Percentiles rank a stretch among this genome's conserved stretches.
Evolutionary conservation across 768 basidiomycete species (phyloP).

Genomic region (Roridomyces roridus): DNA sequence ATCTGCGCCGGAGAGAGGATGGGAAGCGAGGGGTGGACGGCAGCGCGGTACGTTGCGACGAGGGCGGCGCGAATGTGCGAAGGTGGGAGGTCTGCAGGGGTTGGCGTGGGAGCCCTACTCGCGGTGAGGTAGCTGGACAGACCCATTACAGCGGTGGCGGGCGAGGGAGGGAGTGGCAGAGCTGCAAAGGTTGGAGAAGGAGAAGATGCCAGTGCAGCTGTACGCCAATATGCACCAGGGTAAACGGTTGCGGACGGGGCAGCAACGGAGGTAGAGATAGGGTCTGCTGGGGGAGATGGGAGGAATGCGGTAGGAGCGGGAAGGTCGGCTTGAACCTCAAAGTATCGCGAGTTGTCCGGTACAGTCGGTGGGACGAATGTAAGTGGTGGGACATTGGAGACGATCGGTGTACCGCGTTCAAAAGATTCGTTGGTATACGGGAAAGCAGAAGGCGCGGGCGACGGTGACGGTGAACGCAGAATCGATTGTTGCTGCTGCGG

Average conservation of each 20-base stretch:
- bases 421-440: slow-evolving; percentile 23
- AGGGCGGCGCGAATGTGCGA: slow-evolving; percentile 30
- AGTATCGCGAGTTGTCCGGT: not conserved
- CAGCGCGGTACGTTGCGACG: slow-evolving; percentile 31
- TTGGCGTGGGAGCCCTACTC: slow-evolving; percentile 2
- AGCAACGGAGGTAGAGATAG: slow-evolving; percentile 5
- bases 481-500: not conserved
- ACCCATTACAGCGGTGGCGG: slow-evolving; percentile 19
- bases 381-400: not conserved
- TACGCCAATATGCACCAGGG: slow-evolving; percentile 15
- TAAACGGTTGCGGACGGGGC: too few relatives aligned
- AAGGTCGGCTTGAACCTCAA: not conserved
- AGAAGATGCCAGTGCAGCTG: slow-evolving; percentile 11
- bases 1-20: slow-evolving; percentile 25
- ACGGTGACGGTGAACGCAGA: slow-evolving; percentile 10
- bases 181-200: not conserved
- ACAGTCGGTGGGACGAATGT: not conserved
- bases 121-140: not conserved
- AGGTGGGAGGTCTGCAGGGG: slow-evolving; percentile 32
- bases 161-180: not conserved
- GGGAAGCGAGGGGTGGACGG: slow-evolving; percentile 33
- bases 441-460: slow-evolving; percentile 2
- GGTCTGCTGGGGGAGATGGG: slow-evolving; percentile 20
- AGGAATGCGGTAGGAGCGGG: slow-evolving; percentile 13
- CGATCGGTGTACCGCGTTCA: slow-evolving; percentile 12